phyloP scores from a whole-genome alignment of 2,329 filamentous ascomycete genomes.

The Aspergillus niger region DNA sequence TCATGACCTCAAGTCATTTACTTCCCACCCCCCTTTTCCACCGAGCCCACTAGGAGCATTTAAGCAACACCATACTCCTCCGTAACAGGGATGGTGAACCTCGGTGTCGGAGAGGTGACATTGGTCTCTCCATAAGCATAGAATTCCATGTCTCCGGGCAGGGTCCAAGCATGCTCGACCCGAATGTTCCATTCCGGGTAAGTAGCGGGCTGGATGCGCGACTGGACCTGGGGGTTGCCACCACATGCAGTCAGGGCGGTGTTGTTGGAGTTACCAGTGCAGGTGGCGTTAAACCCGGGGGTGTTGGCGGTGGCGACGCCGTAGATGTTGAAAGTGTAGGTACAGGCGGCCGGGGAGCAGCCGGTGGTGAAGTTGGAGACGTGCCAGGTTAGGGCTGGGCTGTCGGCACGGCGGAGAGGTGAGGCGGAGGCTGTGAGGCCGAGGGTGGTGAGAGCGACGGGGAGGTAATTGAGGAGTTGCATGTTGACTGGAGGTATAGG shows the following conservation, averaged over 20 bases:
- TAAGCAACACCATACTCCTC: constrained; percentile 32
- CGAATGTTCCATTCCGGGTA: constrained; percentile 31
- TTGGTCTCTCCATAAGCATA: constrained; percentile 26
- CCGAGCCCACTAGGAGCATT: background rate
- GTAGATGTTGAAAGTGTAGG: constrained; percentile 36
- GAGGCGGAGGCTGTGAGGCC: constrained; percentile 22
- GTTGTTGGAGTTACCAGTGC: constrained; percentile 28
- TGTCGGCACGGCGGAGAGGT: constrained; percentile 17
- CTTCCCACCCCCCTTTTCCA: background rate
- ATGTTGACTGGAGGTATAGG: constrained; percentile 23
- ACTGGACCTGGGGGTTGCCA: constrained; percentile 26
- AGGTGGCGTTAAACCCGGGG: constrained; percentile 39
- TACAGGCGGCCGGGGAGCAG: constrained; percentile 37
- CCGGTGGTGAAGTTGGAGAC: constrained; percentile 33
- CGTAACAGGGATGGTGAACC: constrained; percentile 27
- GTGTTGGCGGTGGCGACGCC: constrained; percentile 29
- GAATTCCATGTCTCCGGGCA: constrained; percentile 19
- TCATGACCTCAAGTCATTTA: background rate
- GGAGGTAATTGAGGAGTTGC: constrained; percentile 32
- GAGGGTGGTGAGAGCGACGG: constrained; percentile 27
- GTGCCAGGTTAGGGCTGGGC: constrained; percentile 31
- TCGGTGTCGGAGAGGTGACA: constrained; percentile 21
- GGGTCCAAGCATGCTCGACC: constrained; percentile 31
- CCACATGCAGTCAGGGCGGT: constrained; percentile 29
- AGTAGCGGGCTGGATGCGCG: constrained; percentile 20